Percentiles rank a stretch among this genome's conserved stretches.
Evolutionary conservation across 2,329 filamentous ascomycete species (phyloP).

Genomic region (Sclerotinia trifoliorum): DNA sequence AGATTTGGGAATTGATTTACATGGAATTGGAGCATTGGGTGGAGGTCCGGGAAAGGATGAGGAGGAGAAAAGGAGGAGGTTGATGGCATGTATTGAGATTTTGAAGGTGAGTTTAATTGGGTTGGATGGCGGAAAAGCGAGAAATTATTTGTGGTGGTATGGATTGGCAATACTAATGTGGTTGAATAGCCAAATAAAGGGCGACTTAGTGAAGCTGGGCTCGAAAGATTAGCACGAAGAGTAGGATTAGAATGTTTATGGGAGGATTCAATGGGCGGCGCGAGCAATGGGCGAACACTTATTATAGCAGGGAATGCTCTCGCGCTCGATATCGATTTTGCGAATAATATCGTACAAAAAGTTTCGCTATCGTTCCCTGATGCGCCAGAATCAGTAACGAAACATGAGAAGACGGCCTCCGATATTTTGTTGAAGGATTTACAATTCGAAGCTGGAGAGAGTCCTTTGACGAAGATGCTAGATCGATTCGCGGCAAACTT

Average conservation of each 20-base stretch:
- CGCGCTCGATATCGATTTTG: conserved; percentile 60
- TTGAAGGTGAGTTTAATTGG: conserved; percentile 31
- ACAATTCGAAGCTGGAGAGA: conserved; percentile 55
- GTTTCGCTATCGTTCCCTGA: conserved; percentile 64
- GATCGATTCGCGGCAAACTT: conserved; percentile 71
- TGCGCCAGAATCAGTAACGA: conserved; percentile 56
- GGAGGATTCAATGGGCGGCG: conserved; percentile 51
- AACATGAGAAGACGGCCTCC: conserved; percentile 60
- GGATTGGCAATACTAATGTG: conserved; percentile 32
- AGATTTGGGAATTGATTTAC: conserved; percentile 44
- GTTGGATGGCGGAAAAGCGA: no score
- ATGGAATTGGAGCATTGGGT: conserved; percentile 29
- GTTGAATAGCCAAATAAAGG: conserved; percentile 49
- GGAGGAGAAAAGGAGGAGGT: conserved; percentile 49
- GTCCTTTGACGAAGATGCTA: conserved; percentile 67
- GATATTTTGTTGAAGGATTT: conserved; percentile 66
- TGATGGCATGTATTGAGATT: conserved; percentile 40
- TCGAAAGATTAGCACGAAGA: conserved; percentile 68
- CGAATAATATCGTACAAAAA: conserved; percentile 59
- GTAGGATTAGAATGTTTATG: conserved; percentile 65
- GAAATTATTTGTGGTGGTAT: neutral
- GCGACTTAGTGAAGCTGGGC: conserved; percentile 68
- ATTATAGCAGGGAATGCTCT: conserved; percentile 62
- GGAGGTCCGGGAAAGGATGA: conserved; percentile 44
- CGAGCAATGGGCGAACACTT: conserved; percentile 53